Conservation (phyloP, 2,329 filamentous ascomycete species). For the Hymenoscyphus scutula region DNA sequence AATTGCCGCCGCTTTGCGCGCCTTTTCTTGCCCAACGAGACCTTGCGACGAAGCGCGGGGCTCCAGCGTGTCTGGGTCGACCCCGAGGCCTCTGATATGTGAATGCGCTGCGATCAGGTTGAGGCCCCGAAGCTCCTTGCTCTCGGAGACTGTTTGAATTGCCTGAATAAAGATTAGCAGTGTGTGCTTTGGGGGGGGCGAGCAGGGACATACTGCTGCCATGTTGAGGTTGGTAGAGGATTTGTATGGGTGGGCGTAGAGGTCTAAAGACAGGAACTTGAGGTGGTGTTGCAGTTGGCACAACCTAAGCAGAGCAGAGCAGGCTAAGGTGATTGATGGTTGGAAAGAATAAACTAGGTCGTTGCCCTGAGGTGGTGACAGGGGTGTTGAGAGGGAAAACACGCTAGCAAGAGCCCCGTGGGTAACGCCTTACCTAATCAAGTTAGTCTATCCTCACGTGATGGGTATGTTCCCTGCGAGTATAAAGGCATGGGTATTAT, state of each 20-base stretch:
- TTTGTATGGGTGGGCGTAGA: not conserved
- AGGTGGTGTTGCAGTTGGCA: not conserved
- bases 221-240: slow-evolving; percentile 21
- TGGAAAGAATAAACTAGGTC: slow-evolving; percentile 3
- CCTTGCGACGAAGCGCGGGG: slow-evolving; percentile 84
- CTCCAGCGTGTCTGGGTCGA: slow-evolving; percentile 87
- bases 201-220: slow-evolving; percentile 29
- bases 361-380: not conserved
- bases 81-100: slow-evolving; percentile 92
- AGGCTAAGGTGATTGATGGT: not conserved
- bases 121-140: slow-evolving; percentile 91
- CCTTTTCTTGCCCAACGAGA: slow-evolving; percentile 93
- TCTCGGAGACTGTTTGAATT: slow-evolving; percentile 86
- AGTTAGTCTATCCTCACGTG: too few species aligned
- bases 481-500: not conserved
- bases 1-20: slow-evolving; percentile 91
- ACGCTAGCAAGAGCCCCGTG: not conserved
- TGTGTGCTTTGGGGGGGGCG: not conserved
- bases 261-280: not conserved
- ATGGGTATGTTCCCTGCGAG: too few species aligned
- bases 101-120: slow-evolving; percentile 98
- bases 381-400: not conserved
- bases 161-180: slow-evolving; percentile 40
- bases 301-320: too few species aligned
- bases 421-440: too few species aligned